Percentiles rank a stretch among this genome's conserved stretches.
Evolutionary conservation across 1,284 basidiomycete genomes (phyloP).

Genomic region (Leccinum solheimii): DNA sequence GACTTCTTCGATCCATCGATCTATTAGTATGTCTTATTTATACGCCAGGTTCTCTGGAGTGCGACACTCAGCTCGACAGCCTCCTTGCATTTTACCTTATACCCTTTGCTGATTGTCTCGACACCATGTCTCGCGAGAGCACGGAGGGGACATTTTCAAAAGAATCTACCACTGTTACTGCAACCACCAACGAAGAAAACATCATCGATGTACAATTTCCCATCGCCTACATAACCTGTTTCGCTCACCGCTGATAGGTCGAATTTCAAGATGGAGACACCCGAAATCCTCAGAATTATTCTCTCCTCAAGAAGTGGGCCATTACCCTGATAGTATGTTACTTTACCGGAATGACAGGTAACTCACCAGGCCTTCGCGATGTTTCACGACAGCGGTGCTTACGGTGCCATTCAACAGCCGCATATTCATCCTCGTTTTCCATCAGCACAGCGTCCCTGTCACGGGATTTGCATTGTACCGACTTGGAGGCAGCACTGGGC

Average conservation of each 20-base stretch:
- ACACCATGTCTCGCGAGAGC: constrained; percentile 15
- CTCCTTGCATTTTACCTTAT: background rate
- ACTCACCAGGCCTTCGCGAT: background rate
- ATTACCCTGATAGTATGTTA: constrained; percentile 27
- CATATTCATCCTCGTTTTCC: constrained; percentile 41
- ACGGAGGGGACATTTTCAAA: constrained; percentile 2
- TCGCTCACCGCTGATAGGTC: constrained; percentile 23
- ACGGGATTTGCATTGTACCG: constrained; percentile 40
- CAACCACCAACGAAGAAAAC: constrained; percentile 6
- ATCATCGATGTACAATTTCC: constrained; percentile 10
- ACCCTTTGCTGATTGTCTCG: background rate
- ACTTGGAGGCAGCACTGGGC: constrained; percentile 39
- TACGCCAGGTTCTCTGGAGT: background rate
- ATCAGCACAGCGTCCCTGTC: constrained; percentile 42
- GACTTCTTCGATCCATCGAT: background rate
- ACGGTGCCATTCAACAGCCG: constrained; percentile 20
- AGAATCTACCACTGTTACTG: constrained; percentile 1
- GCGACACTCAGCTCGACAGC: background rate
- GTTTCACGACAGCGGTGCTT: background rate
- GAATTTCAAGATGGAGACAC: constrained; percentile 29
- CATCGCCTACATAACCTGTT: background rate
- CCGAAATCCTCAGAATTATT: constrained; percentile 28
- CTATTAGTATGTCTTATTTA: background rate
- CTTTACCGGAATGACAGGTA: constrained; percentile 22
- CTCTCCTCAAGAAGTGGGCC: constrained; percentile 27